Evolutionary conservation across 2,329 filamentous ascomycete genomes (phyloP).

Genomic region (Trichoderma afroharzianum): DNA sequence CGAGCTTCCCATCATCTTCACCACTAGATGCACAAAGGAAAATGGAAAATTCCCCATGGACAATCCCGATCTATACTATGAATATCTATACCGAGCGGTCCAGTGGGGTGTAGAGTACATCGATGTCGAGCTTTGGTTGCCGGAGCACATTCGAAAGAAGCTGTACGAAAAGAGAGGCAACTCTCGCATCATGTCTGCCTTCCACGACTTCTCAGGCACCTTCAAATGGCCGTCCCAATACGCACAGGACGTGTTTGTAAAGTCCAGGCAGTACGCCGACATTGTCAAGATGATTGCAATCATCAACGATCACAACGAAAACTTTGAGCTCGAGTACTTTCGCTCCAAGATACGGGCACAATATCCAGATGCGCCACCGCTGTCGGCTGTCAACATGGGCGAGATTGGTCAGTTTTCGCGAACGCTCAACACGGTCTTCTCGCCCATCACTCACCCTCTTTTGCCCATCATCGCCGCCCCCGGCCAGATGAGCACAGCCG

Average conservation of each 20-base stretch:
- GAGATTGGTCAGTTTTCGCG: constrained; percentile 81
- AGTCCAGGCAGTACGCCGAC: constrained; percentile 71
- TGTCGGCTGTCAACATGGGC: constrained; percentile 86
- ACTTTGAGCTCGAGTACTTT: constrained; percentile 89
- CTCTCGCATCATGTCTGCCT: constrained; percentile 86
- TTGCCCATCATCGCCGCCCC: constrained; percentile 81
- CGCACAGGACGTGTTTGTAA: constrained; percentile 67
- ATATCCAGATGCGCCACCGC: constrained; percentile 64
- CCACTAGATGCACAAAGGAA: constrained; percentile 74
- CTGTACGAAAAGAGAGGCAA: constrained; percentile 69
- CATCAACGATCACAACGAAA: constrained; percentile 76
- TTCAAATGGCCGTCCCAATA: constrained; percentile 78
- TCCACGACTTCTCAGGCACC: constrained; percentile 80
- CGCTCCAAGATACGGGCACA: constrained; percentile 69
- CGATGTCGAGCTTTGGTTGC: constrained; percentile 84
- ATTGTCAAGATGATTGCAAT: constrained; percentile 90
- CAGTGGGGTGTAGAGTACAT: constrained; percentile 90
- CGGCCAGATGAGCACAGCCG: constrained; percentile 78
- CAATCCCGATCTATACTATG: constrained; percentile 68
- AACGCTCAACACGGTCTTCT: constrained; percentile 81
- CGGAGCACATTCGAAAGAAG: constrained; percentile 66
- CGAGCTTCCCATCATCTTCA: constrained; percentile 87
- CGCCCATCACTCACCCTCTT: constrained; percentile 80
- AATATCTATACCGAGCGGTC: constrained; percentile 77
- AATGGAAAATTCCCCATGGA: constrained; percentile 85